Conservation (phyloP, 495 filamentous ascomycete genomes). For the Mytilinidion resinicola region DNA sequence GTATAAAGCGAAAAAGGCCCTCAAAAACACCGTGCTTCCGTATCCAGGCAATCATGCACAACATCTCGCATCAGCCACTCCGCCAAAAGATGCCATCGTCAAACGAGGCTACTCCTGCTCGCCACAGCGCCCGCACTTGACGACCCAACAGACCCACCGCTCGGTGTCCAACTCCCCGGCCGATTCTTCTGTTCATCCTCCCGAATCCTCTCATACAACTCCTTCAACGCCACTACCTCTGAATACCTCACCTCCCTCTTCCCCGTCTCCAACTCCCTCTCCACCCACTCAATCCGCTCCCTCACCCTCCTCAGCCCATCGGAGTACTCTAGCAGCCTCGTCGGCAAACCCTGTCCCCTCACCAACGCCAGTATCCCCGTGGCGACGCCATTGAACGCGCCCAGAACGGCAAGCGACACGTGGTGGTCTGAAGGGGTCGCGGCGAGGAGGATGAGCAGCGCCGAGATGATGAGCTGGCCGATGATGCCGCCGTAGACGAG, state of each 20-base stretch:
- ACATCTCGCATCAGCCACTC: no score
- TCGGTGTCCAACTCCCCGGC: conserved; percentile 15
- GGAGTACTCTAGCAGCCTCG: conserved; percentile 13
- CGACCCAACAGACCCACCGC: background rate
- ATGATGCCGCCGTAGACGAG: conserved; percentile 13
- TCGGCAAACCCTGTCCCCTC: conserved; percentile 14
- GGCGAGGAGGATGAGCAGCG: conserved; percentile 21
- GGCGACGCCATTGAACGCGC: conserved; percentile 20
- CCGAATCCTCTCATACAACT: conserved; percentile 21
- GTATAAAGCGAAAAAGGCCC: no score
- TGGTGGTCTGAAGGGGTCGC: conserved; percentile 19
- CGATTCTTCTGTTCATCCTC: conserved; percentile 20
- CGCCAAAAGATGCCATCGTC: no score
- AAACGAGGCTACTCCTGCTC: no score
- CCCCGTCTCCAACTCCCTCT: conserved; percentile 21
- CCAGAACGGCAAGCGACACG: conserved; percentile 17
- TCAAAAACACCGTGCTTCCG: no score
- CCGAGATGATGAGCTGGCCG: conserved; percentile 19
- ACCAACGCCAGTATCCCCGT: conserved; percentile 19
- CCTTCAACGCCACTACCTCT: conserved; percentile 22
- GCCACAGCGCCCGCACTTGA: no score
- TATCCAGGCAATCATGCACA: no score
- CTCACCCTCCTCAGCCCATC: conserved; percentile 21
- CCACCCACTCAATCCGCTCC: conserved; percentile 24
- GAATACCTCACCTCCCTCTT: conserved; percentile 23